Conservation (phyloP, 352 stramenopile species). For the Phytophthora fragariaefolia region DNA sequence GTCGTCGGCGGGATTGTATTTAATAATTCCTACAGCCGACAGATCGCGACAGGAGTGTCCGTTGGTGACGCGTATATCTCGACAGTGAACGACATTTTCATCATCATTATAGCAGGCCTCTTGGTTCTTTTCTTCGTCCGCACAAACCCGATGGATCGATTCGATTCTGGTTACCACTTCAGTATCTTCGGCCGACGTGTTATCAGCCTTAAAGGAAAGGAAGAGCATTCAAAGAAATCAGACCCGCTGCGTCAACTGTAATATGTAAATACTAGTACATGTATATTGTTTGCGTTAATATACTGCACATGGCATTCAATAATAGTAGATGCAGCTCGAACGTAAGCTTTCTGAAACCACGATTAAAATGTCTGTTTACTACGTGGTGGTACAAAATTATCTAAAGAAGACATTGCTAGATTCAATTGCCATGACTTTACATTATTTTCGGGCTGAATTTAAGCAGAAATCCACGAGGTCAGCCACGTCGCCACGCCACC, state of each 20-base stretch:
- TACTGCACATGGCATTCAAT: too few species aligned
- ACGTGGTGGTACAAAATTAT: too few species aligned
- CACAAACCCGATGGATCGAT: conserved; percentile 72
- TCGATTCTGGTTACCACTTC: conserved; percentile 74
- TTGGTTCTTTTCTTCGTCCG: conserved; percentile 67
- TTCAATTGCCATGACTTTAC: too few species aligned
- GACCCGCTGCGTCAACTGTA: conserved; percentile 30
- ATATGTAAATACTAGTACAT: too few species aligned
- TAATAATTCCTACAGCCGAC: conserved; percentile 57
- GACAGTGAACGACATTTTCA: conserved; percentile 76
- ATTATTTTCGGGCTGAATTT: too few species aligned
- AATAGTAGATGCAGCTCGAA: too few species aligned
- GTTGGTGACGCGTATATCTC: conserved; percentile 65
- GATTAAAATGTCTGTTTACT: too few species aligned
- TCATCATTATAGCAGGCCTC: conserved; percentile 53
- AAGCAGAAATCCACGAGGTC: too few species aligned
- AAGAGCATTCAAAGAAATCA: conserved; percentile 31
- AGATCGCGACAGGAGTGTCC: conserved; percentile 43
- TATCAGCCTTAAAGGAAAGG: conserved; percentile 62
- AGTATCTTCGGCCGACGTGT: conserved; percentile 61
- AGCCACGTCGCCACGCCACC: too few species aligned
- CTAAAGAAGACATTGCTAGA: too few species aligned
- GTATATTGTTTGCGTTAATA: too few species aligned
- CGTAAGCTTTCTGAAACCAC: too few species aligned
- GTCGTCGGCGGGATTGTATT: conserved; percentile 79